A percentile compares a stretch with the other conserved stretches of the same genome.
Evolutionary conservation across 1,284 basidiomycete species (phyloP).

Genomic region (Anthracocystis setariae): DNA sequence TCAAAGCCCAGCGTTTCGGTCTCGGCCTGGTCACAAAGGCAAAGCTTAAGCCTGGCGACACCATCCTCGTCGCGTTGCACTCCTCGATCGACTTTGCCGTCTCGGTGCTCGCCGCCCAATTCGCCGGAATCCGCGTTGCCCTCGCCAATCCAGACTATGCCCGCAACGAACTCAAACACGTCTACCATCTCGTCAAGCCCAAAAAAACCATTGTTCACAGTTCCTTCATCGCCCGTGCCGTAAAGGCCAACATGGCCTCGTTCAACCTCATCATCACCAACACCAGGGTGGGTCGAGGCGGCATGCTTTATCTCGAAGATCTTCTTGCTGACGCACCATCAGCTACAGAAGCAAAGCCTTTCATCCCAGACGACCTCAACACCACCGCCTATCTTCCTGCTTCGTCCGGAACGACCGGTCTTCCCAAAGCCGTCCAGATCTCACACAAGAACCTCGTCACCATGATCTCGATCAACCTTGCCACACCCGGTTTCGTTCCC

Average conservation of each 20-base stretch:
- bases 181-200: conserved; percentile 34
- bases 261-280: conserved; percentile 31
- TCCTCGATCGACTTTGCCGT: conserved; percentile 51
- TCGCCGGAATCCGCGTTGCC: conserved; percentile 42
- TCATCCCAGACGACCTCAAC: conserved; percentile 13
- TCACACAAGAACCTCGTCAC: conserved; percentile 42
- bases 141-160: conserved; percentile 46
- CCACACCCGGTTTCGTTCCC: conserved; percentile 24
- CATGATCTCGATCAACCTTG: conserved; percentile 38
- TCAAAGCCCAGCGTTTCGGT: conserved; percentile 38
- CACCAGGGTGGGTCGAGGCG: conserved; percentile 20
- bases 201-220: conserved; percentile 40
- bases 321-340: conserved; percentile 12
- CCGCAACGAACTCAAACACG: conserved; percentile 39
- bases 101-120: conserved; percentile 36
- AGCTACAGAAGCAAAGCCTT: conserved; percentile 9
- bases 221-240: conserved; percentile 16
- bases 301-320: conserved; percentile 21
- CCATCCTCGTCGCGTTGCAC: conserved; percentile 30
- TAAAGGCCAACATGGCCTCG: conserved; percentile 22
- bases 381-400: conserved; percentile 39
- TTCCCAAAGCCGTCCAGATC: conserved; percentile 51
- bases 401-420: conserved; percentile 43
- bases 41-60: conserved; percentile 44
- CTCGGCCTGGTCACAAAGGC: conserved; percentile 38